Conservation (phyloP, 2,329 filamentous ascomycete genomes). For the Didymella pinodella region DNA sequence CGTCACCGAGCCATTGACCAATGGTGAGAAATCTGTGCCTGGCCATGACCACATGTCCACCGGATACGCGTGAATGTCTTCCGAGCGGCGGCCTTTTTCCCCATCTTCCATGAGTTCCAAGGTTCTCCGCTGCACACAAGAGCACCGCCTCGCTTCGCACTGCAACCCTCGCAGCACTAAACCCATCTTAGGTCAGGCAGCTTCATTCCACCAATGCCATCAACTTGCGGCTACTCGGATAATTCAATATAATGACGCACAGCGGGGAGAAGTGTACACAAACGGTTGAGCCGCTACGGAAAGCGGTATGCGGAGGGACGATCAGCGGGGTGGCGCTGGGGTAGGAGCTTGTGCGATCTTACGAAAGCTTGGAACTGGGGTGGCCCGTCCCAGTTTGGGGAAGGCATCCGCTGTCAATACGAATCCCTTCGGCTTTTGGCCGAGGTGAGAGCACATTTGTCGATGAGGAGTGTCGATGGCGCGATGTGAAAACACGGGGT, state of each 20-base stretch:
- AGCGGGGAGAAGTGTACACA: conserved; percentile 6
- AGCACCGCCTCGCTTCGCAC: conserved; percentile 9
- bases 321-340: conserved; percentile 30
- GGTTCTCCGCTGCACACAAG: conserved; percentile 7
- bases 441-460: conserved; percentile 6
- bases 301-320: conserved; percentile 17
- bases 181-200: neutral
- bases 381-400: conserved; percentile 24
- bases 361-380: conserved; percentile 25
- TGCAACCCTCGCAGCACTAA: conserved; percentile 21
- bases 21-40: conserved; percentile 13
- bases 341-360: conserved; percentile 26
- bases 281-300: conserved; percentile 26
- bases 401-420: conserved; percentile 21
- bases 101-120: conserved; percentile 7
- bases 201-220: conserved; percentile 21
- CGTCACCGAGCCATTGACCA: conserved; percentile 8
- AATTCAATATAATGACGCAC: conserved; percentile 17
- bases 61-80: conserved; percentile 21
- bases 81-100: conserved; percentile 17
- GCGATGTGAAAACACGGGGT: neutral
- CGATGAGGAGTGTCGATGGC: neutral
- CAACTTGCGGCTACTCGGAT: conserved; percentile 10
- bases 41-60: conserved; percentile 21
- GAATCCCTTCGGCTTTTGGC: conserved; percentile 18